Conservation (phyloP, 805 yeast species). For the Candida nemodendra region DNA sequence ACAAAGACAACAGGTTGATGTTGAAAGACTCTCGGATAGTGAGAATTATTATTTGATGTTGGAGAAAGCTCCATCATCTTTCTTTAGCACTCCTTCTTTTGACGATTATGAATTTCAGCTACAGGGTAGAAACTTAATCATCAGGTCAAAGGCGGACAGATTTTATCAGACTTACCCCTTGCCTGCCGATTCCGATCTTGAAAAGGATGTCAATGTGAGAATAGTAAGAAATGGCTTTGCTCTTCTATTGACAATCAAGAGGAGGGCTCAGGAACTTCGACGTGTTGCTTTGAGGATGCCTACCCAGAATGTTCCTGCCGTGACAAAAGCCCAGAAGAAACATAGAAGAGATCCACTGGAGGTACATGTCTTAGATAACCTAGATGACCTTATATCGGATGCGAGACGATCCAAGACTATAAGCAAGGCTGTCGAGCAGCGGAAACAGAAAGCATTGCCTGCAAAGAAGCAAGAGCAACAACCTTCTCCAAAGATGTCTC, state of each 20-base stretch:
- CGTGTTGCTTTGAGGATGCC: too few relatives aligned
- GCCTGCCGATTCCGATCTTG: conserved; percentile 25
- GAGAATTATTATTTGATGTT: conserved; percentile 25
- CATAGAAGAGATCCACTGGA: too few relatives aligned
- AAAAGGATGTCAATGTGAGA: conserved; percentile 14
- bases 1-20: conserved; percentile 10
- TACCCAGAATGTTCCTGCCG: too few relatives aligned
- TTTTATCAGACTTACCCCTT: conserved; percentile 20
- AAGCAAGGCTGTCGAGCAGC: conserved; percentile 3
- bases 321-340: too few relatives aligned
- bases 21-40: conserved; percentile 18
- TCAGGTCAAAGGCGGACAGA: conserved; percentile 23
- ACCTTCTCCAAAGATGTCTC: too few relatives aligned
- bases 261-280: too few relatives aligned
- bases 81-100: conserved; percentile 13
- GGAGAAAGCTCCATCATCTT: conserved; percentile 14
- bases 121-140: conserved; percentile 13
- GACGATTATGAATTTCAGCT: conserved; percentile 24
- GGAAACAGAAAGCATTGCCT: not conserved
- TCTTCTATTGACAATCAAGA: conserved; percentile 18
- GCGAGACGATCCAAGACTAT: too few relatives aligned
- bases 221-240: conserved; percentile 21
- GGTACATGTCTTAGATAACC: too few relatives aligned
- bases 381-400: too few relatives aligned
- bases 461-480: conserved; percentile 1